These are phyloP conservation scores for Xylariomycetidae sp. DNA, from an alignment of 2,329 filamentous ascomycete genomes.

Conservation along the genomic window DNA sequence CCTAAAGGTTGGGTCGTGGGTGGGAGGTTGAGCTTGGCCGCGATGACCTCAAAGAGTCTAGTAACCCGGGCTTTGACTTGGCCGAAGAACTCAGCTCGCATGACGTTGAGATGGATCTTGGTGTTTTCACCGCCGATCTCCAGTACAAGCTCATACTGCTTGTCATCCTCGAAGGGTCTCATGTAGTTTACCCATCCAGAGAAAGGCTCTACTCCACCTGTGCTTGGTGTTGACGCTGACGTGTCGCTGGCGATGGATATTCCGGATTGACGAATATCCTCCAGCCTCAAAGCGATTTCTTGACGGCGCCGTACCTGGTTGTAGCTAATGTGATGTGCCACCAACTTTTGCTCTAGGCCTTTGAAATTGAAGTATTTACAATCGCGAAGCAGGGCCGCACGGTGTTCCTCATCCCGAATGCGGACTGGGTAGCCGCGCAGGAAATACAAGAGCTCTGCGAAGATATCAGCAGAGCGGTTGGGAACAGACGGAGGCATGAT, in stretches of 20 bases:
- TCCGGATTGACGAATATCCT: constrained; percentile 86
- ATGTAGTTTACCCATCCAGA: constrained; percentile 68
- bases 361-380: constrained; percentile 92
- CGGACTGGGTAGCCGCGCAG: constrained; percentile 78
- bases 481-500: constrained; percentile 80
- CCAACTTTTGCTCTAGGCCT: constrained; percentile 81
- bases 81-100: constrained; percentile 69
- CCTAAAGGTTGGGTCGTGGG: constrained; percentile 56
- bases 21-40: constrained; percentile 71
- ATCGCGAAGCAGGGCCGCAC: constrained; percentile 73
- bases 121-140: constrained; percentile 71
- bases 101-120: constrained; percentile 26
- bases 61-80: constrained; percentile 66
- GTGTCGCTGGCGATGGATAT: constrained; percentile 58
- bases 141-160: constrained; percentile 67
- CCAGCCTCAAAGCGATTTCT: constrained; percentile 76
- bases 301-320: constrained; percentile 64
- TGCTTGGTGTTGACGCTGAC: constrained; percentile 18
- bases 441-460: constrained; percentile 75
- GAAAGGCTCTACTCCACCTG: constrained; percentile 22
- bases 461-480: constrained; percentile 76
- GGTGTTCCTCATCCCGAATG: constrained; percentile 72
- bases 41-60: constrained; percentile 74
- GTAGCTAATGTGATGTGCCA: constrained; percentile 70
- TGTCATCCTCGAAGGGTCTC: constrained; percentile 79